Percentiles rank a stretch among this genome's conserved stretches.
phyloP scores from a whole-genome alignment of 768 basidiomycete genomes.

The Heimioporus sp. region DNA sequence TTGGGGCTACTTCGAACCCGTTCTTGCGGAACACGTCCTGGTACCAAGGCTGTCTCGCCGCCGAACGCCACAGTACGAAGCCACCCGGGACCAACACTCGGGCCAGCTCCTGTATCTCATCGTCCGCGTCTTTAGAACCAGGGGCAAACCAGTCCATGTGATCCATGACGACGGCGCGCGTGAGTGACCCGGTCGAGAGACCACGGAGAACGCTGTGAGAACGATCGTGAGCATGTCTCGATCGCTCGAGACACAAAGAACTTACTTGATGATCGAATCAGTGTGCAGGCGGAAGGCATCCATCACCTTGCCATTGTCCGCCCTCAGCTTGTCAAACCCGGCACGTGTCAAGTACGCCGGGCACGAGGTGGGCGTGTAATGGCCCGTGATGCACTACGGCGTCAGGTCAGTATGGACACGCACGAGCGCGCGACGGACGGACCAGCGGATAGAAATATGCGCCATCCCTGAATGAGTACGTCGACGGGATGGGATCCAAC shows the following conservation, averaged over 20 bases:
- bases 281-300: conserved; percentile 70
- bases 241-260: not conserved
- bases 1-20: conserved; percentile 52
- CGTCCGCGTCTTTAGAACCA: conserved; percentile 44
- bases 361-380: conserved; percentile 56
- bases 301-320: conserved; percentile 41
- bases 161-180: conserved; percentile 70
- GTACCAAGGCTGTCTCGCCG: conserved; percentile 66
- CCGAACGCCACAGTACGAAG: conserved; percentile 64
- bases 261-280: conserved; percentile 65
- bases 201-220: conserved; percentile 41
- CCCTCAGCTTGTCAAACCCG: conserved; percentile 56
- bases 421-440: conserved; percentile 7
- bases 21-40: conserved; percentile 49
- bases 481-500: conserved; percentile 46
- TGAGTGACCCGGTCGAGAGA: conserved; percentile 47
- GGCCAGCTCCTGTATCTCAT: conserved; percentile 53
- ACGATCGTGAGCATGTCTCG: no score
- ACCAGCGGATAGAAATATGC: conserved; percentile 67
- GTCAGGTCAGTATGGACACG: not conserved
- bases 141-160: conserved; percentile 61
- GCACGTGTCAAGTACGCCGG: conserved; percentile 62
- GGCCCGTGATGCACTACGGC: conserved; percentile 41
- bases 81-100: conserved; percentile 60
- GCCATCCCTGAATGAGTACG: conserved; percentile 54